Conservation (phyloP, 495 filamentous ascomycete genomes). For the Penicillium pancosmium region DNA sequence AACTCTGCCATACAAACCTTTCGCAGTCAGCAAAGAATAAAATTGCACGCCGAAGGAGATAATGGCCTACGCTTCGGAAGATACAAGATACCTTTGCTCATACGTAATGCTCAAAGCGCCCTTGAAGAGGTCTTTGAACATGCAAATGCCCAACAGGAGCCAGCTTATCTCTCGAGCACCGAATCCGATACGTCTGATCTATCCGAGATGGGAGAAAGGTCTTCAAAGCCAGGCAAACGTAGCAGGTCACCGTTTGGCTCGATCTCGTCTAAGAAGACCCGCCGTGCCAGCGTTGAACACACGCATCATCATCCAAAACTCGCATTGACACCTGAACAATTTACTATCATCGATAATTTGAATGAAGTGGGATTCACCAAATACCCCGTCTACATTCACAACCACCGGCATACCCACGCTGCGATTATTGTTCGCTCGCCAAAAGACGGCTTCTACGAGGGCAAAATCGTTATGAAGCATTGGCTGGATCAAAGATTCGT, state of each 20-base stretch:
- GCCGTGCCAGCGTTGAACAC: background rate
- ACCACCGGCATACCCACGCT: slow-evolving; percentile 78
- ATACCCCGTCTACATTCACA: slow-evolving; percentile 85
- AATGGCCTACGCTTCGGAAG: slow-evolving; percentile 62
- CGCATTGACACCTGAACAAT: slow-evolving; percentile 77
- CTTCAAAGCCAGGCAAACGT: background rate
- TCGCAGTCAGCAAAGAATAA: slow-evolving; percentile 71
- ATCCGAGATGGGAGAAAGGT: background rate
- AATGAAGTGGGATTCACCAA: slow-evolving; percentile 77
- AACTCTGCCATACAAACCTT: slow-evolving; percentile 76
- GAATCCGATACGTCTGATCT: slow-evolving; percentile 34
- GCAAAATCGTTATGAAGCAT: slow-evolving; percentile 75
- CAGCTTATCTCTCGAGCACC: slow-evolving; percentile 58
- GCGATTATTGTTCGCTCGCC: slow-evolving; percentile 81
- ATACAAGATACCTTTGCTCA: slow-evolving; percentile 76
- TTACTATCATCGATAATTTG: slow-evolving; percentile 76
- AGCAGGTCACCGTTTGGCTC: background rate
- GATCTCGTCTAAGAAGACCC: background rate
- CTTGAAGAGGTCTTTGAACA: slow-evolving; percentile 77
- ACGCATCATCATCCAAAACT: slow-evolving; percentile 56
- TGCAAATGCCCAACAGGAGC: slow-evolving; percentile 61
- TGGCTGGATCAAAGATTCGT: slow-evolving; percentile 79
- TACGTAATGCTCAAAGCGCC: slow-evolving; percentile 68
- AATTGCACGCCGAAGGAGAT: slow-evolving; percentile 71
- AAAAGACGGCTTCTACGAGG: slow-evolving; percentile 69